Percentiles rank a stretch among this genome's conserved stretches.
Evolutionary conservation across 208 protist genomes (phyloP).

Genomic region (Crithidia acanthocephali): DNA sequence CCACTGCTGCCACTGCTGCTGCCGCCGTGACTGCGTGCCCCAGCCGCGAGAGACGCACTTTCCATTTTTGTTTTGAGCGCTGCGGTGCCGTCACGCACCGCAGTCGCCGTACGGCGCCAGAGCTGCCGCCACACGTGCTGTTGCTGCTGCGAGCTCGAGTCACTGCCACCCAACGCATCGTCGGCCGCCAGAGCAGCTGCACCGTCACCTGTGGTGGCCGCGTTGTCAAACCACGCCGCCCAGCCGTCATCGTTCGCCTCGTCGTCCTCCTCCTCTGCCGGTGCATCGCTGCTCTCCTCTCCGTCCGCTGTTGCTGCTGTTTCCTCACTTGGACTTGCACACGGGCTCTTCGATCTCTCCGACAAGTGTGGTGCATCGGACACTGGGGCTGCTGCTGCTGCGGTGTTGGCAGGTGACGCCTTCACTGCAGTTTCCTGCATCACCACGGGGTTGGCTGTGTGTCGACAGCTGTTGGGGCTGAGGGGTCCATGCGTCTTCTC

Average conservation of each 20-base stretch:
- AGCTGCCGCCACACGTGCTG: constrained; percentile 6
- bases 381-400: too few relatives aligned
- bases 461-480: neutral
- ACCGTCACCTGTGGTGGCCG: neutral
- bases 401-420: too few relatives aligned
- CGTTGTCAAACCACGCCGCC: constrained; percentile 4
- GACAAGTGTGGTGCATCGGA: too few relatives aligned
- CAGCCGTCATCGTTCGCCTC: neutral
- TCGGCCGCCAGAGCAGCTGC: too few relatives aligned
- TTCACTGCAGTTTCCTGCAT: too few relatives aligned
- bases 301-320: too few relatives aligned
- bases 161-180: neutral
- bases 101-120: neutral
- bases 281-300: neutral
- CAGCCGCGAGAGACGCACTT: neutral
- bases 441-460: too few relatives aligned
- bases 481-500: neutral
- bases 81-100: neutral
- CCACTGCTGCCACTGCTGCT: neutral
- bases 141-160: neutral
- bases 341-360: too few relatives aligned
- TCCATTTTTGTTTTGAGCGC: constrained; percentile 6
- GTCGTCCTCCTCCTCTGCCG: neutral
- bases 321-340: too few relatives aligned
- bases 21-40: neutral